phyloP scores from a whole-genome alignment of 257 asterid genomes.

The Nicotiana sylvestris region DNA sequence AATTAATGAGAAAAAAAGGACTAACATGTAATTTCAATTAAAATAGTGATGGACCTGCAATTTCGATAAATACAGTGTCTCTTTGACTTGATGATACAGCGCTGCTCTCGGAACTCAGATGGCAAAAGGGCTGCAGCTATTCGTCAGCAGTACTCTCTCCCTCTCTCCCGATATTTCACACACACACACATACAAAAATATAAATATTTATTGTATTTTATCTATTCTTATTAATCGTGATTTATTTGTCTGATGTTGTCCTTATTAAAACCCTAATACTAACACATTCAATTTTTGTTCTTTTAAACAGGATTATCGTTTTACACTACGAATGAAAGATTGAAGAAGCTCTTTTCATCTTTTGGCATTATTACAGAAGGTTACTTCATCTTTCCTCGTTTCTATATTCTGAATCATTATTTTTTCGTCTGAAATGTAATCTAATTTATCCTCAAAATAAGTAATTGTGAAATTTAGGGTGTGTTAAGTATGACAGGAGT shows the following conservation, averaged over 20 bases:
- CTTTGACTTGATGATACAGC: not conserved
- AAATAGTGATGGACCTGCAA: not conserved
- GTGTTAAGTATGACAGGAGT: too few relatives aligned
- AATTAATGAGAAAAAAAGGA: not conserved
- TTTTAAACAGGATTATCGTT: conserved; percentile 40
- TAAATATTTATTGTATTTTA: not conserved
- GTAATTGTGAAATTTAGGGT: too few relatives aligned
- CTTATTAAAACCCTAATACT: conserved; percentile 1
- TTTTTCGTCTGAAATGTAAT: too few relatives aligned
- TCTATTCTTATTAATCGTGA: not conserved
- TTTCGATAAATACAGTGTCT: not conserved
- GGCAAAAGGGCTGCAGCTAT: conserved; percentile 51
- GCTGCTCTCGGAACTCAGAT: conserved; percentile 22
- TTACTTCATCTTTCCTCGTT: too few relatives aligned
- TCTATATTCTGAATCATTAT: too few relatives aligned
- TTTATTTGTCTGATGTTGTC: not conserved
- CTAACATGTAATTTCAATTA: not conserved
- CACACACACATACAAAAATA: not conserved
- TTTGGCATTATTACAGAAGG: too few relatives aligned
- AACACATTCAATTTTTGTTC: not conserved
- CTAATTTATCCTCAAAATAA: too few relatives aligned
- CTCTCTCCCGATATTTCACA: not conserved
- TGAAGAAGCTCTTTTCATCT: too few relatives aligned
- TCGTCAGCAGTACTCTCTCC: conserved; percentile 47
- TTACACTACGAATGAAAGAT: too few relatives aligned